Evolutionary conservation across 768 basidiomycete genomes (phyloP).

Genomic region (Strobilomyces echinocephalus): DNA sequence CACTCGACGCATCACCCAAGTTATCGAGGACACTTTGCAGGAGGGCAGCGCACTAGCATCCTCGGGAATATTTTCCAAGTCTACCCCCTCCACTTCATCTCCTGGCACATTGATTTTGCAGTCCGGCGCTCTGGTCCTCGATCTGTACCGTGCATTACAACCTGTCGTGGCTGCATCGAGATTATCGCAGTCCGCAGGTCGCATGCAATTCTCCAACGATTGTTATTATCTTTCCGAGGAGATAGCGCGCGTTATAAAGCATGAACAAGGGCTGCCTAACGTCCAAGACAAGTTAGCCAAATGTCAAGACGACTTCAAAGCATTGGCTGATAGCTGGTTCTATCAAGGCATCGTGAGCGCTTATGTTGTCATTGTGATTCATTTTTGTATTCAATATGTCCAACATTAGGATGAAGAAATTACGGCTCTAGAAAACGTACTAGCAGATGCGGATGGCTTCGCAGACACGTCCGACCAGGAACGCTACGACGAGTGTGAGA

Average conservation of each 20-base stretch:
- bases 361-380: neutral
- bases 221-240: conserved; percentile 62
- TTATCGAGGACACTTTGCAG: conserved; percentile 56
- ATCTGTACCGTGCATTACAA: conserved; percentile 75
- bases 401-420: conserved; percentile 22
- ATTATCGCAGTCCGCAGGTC: conserved; percentile 46
- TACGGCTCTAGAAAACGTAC: conserved; percentile 34
- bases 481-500: conserved; percentile 73
- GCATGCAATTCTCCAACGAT: conserved; percentile 81
- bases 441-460: conserved; percentile 61
- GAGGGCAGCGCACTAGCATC: conserved; percentile 64
- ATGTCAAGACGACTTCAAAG: conserved; percentile 44
- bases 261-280: conserved; percentile 26
- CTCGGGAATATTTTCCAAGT: conserved; percentile 47
- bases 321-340: conserved; percentile 66
- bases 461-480: conserved; percentile 64
- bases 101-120: conserved; percentile 57
- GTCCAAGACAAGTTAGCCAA: conserved; percentile 50
- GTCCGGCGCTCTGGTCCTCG: conserved; percentile 61
- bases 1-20: conserved; percentile 47
- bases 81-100: conserved; percentile 26
- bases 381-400: neutral
- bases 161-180: conserved; percentile 54
- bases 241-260: conserved; percentile 26
- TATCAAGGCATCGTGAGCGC: conserved; percentile 62